A percentile compares a stretch with the other conserved stretches of the same genome.
These are phyloP conservation scores for Solanum rostratum DNA, from an alignment of 257 asterid genomes.

Conservation along the genomic window DNA sequence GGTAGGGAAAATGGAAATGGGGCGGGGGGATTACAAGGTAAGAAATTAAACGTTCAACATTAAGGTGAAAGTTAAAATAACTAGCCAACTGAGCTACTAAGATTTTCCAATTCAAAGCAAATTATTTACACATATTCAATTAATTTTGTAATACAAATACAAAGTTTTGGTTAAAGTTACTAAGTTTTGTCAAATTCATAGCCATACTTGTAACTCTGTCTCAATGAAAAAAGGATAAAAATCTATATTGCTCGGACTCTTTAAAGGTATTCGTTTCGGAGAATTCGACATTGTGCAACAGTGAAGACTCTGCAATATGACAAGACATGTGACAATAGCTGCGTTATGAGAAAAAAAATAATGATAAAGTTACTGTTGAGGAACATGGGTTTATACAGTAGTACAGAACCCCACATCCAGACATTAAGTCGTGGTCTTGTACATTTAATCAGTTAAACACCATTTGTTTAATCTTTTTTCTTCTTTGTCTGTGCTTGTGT, in stretches of 20 bases:
- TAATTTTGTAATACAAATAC: neutral
- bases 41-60: neutral
- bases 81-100: neutral
- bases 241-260: neutral
- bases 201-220: neutral
- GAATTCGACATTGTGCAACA: too few relatives aligned
- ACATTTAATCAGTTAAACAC: neutral
- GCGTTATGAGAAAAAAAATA: neutral
- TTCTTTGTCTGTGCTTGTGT: neutral
- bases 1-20: neutral
- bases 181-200: neutral
- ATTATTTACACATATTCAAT: neutral
- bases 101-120: neutral
- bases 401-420: neutral
- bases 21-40: neutral
- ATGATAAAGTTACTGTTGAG: constrained; percentile 1
- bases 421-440: neutral
- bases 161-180: neutral
- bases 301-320: neutral
- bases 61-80: neutral
- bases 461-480: neutral
- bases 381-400: neutral
- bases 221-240: neutral
- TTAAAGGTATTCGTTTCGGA: too few relatives aligned
- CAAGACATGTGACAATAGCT: constrained; percentile 18